These are phyloP conservation scores for Sequoiadendron giganteum DNA, from an alignment of 75 land plant species.

Conservation along the genomic window DNA sequence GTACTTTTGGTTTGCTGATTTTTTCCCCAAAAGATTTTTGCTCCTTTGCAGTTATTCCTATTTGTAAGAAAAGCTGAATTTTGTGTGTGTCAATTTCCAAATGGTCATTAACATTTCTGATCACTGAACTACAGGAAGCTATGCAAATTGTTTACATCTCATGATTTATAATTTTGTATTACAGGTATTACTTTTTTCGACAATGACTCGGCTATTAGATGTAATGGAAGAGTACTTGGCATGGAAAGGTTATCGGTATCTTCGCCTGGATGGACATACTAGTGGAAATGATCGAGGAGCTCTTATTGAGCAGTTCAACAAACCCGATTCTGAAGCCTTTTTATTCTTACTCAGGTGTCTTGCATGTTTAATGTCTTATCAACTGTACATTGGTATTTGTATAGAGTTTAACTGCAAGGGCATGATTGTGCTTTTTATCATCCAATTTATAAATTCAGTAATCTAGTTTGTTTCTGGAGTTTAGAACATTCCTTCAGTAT, in stretches of 20 bases:
- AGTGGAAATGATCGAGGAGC: slow-evolving; percentile 93
- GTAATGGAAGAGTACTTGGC: slow-evolving; percentile 95
- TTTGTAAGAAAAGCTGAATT: not conserved
- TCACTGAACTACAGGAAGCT: not conserved
- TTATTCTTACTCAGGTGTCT: slow-evolving; percentile 87
- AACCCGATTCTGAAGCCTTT: slow-evolving; percentile 78
- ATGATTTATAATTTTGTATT: not conserved
- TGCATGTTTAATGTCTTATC: not conserved
- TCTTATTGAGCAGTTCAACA: slow-evolving; percentile 88
- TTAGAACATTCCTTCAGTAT: not conserved
- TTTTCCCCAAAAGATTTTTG: no score
- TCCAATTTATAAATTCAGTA: not conserved
- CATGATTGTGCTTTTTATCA: not conserved
- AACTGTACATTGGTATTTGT: not conserved
- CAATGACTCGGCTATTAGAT: slow-evolving; percentile 97
- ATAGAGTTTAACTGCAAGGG: not conserved
- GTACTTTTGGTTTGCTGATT: no score
- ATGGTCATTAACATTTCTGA: not conserved
- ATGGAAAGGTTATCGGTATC: slow-evolving; percentile 80
- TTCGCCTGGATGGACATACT: slow-evolving; percentile 98
- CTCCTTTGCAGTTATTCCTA: no score
- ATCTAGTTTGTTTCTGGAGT: not conserved
- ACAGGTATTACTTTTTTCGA: slow-evolving; percentile 97
- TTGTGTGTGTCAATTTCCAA: not conserved
- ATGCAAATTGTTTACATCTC: not conserved